These are phyloP conservation scores for Kwoniella pini DNA, from an alignment of 768 basidiomycete species.

Conservation along the genomic window DNA sequence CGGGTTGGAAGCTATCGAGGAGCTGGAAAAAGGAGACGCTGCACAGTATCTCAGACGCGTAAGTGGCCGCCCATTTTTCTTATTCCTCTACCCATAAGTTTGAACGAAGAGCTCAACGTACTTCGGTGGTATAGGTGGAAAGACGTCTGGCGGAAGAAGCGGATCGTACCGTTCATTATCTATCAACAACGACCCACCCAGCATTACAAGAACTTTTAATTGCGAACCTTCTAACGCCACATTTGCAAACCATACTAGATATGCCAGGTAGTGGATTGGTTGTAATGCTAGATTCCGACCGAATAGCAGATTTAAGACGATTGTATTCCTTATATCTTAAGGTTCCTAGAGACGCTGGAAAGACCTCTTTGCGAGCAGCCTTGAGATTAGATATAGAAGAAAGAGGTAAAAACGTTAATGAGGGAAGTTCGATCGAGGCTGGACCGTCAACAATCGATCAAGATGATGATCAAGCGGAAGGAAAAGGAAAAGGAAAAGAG, in stretches of 20 bases:
- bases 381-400: constrained; percentile 71
- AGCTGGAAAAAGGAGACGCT: constrained; percentile 75
- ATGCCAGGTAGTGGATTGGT: constrained; percentile 84
- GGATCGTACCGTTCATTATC: constrained; percentile 79
- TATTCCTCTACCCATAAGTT: not conserved
- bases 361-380: constrained; percentile 65
- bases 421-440: constrained; percentile 42
- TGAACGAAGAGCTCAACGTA: constrained; percentile 1
- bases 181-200: constrained; percentile 70
- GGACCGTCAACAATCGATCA: constrained; percentile 21
- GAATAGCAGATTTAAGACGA: constrained; percentile 71
- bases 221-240: constrained; percentile 71
- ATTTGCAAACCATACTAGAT: constrained; percentile 71
- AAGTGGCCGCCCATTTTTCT: constrained; percentile 46
- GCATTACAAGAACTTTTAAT: constrained; percentile 76
- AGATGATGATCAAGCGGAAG: constrained; percentile 23
- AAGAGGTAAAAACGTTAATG: constrained; percentile 79
- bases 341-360: constrained; percentile 65
- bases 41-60: constrained; percentile 79
- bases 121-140: constrained; percentile 65
- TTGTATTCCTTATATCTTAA: constrained; percentile 73
- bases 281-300: constrained; percentile 79
- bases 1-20: constrained; percentile 66
- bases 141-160: constrained; percentile 78
- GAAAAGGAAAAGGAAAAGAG: constrained; percentile 53